Base-by-base conservation (phyloP, 1,284 basidiomycete species). In the Austroboletus sp. region DNA sequence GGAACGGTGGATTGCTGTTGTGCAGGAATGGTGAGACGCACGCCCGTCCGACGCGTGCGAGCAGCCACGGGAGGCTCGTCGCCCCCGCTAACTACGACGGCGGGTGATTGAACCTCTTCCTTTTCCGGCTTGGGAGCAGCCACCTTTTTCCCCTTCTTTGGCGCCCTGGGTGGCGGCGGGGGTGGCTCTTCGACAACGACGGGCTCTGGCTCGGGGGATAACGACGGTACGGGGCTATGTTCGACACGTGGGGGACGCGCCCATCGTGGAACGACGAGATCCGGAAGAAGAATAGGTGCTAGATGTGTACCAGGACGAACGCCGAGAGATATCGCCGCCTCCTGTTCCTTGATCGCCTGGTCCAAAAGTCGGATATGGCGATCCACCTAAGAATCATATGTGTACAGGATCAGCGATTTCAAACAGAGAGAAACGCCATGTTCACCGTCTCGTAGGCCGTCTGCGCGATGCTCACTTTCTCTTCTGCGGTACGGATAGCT, bases 281-380 rank as follows among this genome's bases (percentile, higher is more conserved):
- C 80, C 3, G 80, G 78, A 27, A 84, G 72, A 46, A 78, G 68
- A 40, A 78, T 72, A 12, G 74, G 72, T 6, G 76, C 70, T 1
- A 76, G 67, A 49, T 77, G 74, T 3, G 73, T 74, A 16, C 78
- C 76, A 21, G 76, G 70, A 16, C 73, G 70, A 29, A 72, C 65
- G 13, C 76, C 80, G 17, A 76, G 66, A 27, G 74, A 72, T 32
- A 85, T 70, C 10, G 74, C 70, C 16, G 73, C 70, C 59, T 85
- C 79, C 57, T 85, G 82, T 53, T 87, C 84, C 50, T 77, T 77
- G 49, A 88, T 85, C 21, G 80, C 79, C 55, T 84, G 79, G 50
- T 86, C 82, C 10, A 89, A 66, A 43, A 84, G 70, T n/a, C 80
- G 75, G 19, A 83, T 78, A 56, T 87, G 82, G 38, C 84, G 71